phyloP scores from a whole-genome alignment of 2,329 filamentous ascomycete species.

The Verticillium tricorpus region DNA sequence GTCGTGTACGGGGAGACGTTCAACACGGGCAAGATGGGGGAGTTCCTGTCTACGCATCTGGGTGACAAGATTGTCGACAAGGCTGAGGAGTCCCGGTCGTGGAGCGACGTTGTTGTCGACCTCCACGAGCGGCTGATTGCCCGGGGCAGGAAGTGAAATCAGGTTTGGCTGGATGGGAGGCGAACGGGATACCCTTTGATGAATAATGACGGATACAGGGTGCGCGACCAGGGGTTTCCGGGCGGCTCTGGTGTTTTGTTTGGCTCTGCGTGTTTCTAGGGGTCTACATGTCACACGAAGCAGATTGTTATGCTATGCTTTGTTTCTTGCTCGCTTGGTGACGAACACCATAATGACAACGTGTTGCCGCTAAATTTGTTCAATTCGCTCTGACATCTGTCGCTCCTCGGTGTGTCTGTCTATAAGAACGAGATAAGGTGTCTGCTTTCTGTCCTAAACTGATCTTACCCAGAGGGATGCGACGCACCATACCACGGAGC shows the following conservation, averaged over 20 bases:
- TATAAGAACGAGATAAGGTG: no score
- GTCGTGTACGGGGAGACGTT: constrained; percentile 77
- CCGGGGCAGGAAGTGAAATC: constrained; percentile 43
- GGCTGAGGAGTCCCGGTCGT: constrained; percentile 30
- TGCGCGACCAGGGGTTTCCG: neutral
- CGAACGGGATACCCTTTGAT: neutral
- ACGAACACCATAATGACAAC: no score
- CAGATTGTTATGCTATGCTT: neutral
- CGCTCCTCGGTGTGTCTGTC: no score
- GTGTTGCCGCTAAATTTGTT: no score
- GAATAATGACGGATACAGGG: constrained; percentile 1
- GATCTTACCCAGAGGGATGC: no score
- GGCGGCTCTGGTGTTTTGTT: neutral
- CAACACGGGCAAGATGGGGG: constrained; percentile 69
- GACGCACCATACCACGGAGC: no score
- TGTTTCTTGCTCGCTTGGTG: neutral
- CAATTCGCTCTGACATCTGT: no score
- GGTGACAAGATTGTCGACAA: constrained; percentile 24
- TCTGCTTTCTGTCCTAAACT: no score
- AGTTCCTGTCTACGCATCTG: constrained; percentile 59
- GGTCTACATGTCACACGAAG: neutral
- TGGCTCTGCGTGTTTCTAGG: neutral
- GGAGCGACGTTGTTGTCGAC: constrained; percentile 53
- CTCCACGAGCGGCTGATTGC: constrained; percentile 51
- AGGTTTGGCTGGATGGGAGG: constrained; percentile 7